These are phyloP conservation scores for Ilex aquifolium DNA, from an alignment of 257 asterid species.

Conservation along the genomic window DNA sequence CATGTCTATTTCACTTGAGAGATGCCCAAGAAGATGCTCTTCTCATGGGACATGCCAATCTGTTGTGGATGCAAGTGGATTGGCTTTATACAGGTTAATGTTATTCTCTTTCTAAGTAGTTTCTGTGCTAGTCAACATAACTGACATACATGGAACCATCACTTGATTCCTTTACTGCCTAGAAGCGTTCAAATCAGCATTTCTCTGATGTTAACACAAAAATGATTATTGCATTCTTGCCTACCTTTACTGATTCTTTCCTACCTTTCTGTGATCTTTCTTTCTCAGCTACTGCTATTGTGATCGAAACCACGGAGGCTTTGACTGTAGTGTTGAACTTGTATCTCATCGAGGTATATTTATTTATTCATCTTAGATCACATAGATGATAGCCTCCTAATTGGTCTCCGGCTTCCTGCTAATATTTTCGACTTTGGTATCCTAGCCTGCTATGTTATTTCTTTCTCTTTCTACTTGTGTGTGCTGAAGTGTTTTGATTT, in stretches of 20 bases:
- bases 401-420: background rate
- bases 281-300: conserved; percentile 72
- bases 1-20: conserved; percentile 69
- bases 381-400: background rate
- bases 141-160: background rate
- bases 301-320: conserved; percentile 89
- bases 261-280: too few species aligned
- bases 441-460: too few species aligned
- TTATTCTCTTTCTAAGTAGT: conserved; percentile 3
- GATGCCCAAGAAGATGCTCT: conserved; percentile 84
- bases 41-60: conserved; percentile 73
- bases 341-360: conserved; percentile 67
- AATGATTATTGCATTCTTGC: background rate
- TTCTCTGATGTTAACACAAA: background rate
- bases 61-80: conserved; percentile 65
- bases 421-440: too few species aligned
- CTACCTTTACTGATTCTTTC: background rate
- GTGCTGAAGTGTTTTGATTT: too few species aligned
- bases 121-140: background rate
- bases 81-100: conserved; percentile 64
- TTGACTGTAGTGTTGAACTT: conserved; percentile 81
- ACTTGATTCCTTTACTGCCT: background rate
- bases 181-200: background rate
- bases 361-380: too few species aligned
- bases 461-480: too few species aligned